A percentile compares a stretch with the other conserved stretches of the same genome.
phyloP scores from a whole-genome alignment of 257 asterid genomes.

The Rhazya stricta region DNA sequence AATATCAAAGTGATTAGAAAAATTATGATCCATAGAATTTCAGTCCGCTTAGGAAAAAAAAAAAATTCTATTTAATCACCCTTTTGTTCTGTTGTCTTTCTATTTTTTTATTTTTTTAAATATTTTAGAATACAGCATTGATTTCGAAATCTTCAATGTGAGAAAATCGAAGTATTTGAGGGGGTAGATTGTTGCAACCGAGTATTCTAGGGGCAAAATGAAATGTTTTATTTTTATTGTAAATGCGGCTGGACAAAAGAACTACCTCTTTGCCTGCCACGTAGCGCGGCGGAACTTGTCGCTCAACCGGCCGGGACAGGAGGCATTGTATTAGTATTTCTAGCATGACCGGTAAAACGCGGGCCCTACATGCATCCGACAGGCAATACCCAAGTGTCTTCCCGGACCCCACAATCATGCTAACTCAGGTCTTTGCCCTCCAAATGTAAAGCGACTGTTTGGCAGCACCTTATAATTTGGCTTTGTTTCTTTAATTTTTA shows the following conservation, averaged over 20 bases:
- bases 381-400: not conserved
- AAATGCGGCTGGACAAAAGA: not conserved
- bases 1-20: too few relatives aligned
- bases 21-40: too few relatives aligned
- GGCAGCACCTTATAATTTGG: not conserved
- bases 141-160: not conserved
- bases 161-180: not conserved
- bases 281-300: not conserved
- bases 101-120: too few relatives aligned
- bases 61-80: too few relatives aligned
- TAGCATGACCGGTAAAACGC: not conserved
- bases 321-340: not conserved
- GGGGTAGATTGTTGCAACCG: not conserved
- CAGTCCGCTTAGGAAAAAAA: too few relatives aligned
- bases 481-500: not conserved
- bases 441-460: conserved; percentile 2
- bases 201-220: not conserved
- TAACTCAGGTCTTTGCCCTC: not conserved
- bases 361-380: not conserved
- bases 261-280: not conserved
- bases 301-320: not conserved
- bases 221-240: not conserved
- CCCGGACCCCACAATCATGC: conserved; percentile 2
- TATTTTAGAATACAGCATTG: too few relatives aligned
- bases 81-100: too few relatives aligned